Conservation (phyloP, 140 eudicot species). For the Ambrosia hybrid region DNA sequence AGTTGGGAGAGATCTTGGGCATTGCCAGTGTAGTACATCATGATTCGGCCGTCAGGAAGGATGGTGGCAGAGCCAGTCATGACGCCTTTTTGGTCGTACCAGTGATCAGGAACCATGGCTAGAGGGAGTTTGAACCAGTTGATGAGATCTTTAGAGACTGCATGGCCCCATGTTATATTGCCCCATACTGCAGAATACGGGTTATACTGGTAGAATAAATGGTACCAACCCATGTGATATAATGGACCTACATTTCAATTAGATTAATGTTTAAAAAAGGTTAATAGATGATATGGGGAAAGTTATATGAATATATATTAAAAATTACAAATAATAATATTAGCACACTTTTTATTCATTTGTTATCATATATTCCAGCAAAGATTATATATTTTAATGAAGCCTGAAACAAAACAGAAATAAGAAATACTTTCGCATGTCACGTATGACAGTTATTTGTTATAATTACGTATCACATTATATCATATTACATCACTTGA, state of each 20-base stretch:
- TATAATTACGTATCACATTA: no score
- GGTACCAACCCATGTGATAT: constrained; percentile 44
- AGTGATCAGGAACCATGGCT: constrained; percentile 39
- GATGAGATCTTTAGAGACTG: constrained; percentile 38
- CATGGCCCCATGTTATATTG: constrained; percentile 57
- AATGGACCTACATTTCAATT: constrained; percentile 32
- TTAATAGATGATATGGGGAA: no score
- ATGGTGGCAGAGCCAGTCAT: constrained; percentile 44
- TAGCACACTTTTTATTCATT: no score
- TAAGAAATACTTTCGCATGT: no score
- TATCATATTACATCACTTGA: no score
- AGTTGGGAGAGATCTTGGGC: constrained; percentile 26
- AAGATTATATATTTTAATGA: no score
- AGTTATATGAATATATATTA: no score
- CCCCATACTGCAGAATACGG: constrained; percentile 40
- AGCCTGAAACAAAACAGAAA: no score
- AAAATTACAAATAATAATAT: no score
- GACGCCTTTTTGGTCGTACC: constrained; percentile 40
- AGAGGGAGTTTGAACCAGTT: constrained; percentile 25
- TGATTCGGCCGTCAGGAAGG: constrained; percentile 31
- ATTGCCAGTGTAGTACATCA: constrained; percentile 39
- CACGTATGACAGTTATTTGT: background rate
- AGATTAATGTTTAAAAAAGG: no score
- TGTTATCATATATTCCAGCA: no score
- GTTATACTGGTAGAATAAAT: constrained; percentile 26